Evolutionary conservation across 345 rosid species (phyloP), one percentile per base, ranked within the genome.

Genomic region (Lumnitzera racemosa): DNA sequence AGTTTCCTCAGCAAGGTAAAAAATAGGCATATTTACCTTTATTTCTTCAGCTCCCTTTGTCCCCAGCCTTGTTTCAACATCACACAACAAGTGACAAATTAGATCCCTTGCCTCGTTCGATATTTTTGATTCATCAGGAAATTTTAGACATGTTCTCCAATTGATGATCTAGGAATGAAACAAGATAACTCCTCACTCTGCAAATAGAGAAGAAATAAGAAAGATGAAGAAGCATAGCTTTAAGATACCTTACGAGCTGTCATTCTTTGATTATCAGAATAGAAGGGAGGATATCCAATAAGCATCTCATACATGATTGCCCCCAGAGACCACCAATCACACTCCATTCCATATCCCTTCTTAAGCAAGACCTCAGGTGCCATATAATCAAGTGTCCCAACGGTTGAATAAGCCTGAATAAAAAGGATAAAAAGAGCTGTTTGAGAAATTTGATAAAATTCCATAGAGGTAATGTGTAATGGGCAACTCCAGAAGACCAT

Each of bases 261-360:
- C 27, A 86, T 81, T 78, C 97, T 81, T 23, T 94, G 97, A 68
- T 94, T 96, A 70, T 94, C 99, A 64, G 99, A 89, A 69, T 92
- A 94, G 73, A 94, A 94, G 51, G 96, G 97, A 68, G 96, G 97
- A 80, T 94, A 94, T 59, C 99, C 99, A 60, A 89, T 68, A 58
- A 94, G 81, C 99, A 94, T 94, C 80, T 94, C 97, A 67, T 85
- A 94, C 88, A 89, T 75, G 76, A 94, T 89, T 73, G 97, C 97
- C 27, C 99, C 97, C 51, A 94, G 81, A 59, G 99, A 94, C 99
- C 99, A 94, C 99, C 99, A 94, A 73, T 94, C 97, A 53, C 99
- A 94, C 76, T 94, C 96, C 77, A 87, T 86, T 57, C 99, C 97
- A 73, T 92, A 92, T 57, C 96, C 98, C 82, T 87, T 89, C 84